These are phyloP conservation scores for Phytophthora macrochlamydospora DNA, from an alignment of 352 stramenopile genomes.

Conservation along the genomic window DNA sequence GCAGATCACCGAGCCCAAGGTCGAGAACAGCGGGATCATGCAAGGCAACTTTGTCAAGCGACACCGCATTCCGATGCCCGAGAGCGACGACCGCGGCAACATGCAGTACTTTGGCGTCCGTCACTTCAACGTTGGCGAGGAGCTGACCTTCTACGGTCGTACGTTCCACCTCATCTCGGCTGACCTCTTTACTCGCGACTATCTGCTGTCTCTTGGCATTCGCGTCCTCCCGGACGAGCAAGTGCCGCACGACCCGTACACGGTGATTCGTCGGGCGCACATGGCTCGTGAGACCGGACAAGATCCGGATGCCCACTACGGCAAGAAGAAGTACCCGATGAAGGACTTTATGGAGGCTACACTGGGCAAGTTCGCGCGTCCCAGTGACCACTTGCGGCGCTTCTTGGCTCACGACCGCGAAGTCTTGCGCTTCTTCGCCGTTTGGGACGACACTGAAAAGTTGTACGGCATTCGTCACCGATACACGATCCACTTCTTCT, in stretches of 20 bases:
- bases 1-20: slow-evolving; percentile 88
- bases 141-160: slow-evolving; percentile 82
- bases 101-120: slow-evolving; percentile 66
- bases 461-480: slow-evolving; percentile 94
- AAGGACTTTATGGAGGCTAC: slow-evolving; percentile 95
- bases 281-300: slow-evolving; percentile 93
- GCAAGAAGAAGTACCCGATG: slow-evolving; percentile 93
- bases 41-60: slow-evolving; percentile 91
- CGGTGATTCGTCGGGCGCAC: slow-evolving; percentile 84
- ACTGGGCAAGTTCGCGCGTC: slow-evolving; percentile 92
- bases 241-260: slow-evolving; percentile 76
- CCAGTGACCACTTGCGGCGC: slow-evolving; percentile 80
- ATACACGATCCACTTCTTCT: slow-evolving; percentile 94
- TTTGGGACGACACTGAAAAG: slow-evolving; percentile 94
- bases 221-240: slow-evolving; percentile 55
- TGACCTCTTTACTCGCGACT: slow-evolving; percentile 77
- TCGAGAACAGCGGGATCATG: slow-evolving; percentile 89
- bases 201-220: slow-evolving; percentile 50
- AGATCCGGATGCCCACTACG: slow-evolving; percentile 84
- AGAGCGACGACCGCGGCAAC: slow-evolving; percentile 72
- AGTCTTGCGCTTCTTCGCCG: slow-evolving; percentile 92
- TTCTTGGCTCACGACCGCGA: slow-evolving; percentile 94
- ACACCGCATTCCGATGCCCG: slow-evolving; percentile 82
- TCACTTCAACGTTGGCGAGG: slow-evolving; percentile 70
- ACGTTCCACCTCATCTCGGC: slow-evolving; percentile 76